Evolutionary conservation across 306 rosid genomes (phyloP).

Genomic region (Acacia melanoxylon): DNA sequence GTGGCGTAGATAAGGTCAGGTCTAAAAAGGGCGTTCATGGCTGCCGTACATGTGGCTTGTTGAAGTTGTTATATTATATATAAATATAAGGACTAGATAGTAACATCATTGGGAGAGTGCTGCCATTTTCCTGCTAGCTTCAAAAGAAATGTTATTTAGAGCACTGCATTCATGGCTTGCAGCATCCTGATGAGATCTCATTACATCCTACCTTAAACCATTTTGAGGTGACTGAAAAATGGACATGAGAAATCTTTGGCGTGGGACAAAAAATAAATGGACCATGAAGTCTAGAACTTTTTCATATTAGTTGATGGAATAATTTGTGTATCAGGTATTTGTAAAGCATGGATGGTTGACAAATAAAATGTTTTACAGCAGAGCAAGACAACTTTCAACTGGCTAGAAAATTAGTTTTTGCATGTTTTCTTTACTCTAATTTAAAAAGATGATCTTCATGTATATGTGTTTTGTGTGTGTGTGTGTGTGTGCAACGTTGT

Average conservation of each 20-base stretch:
- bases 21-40: neutral
- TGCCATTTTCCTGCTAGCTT: neutral
- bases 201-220: neutral
- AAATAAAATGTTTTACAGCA: neutral
- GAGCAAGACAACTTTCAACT: slow-evolving; percentile 7
- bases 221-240: neutral
- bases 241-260: neutral
- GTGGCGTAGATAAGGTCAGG: neutral
- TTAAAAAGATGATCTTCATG: neutral
- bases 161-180: neutral
- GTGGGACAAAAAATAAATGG: neutral
- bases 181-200: neutral
- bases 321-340: slow-evolving; percentile 15
- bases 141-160: neutral
- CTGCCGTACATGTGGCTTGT: neutral
- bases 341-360: slow-evolving; percentile 21
- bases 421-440: neutral
- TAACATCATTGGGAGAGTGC: neutral
- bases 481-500: neutral
- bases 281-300: slow-evolving; percentile 4
- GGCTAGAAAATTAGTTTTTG: slow-evolving; percentile 11
- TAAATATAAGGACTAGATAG: neutral
- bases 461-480: neutral
- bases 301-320: slow-evolving; percentile 20
- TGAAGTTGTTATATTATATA: neutral